Percentiles rank a stretch among this genome's conserved stretches.
phyloP scores from a whole-genome alignment of 345 rosid genomes.

The Eucalyptus camaldulensis region DNA sequence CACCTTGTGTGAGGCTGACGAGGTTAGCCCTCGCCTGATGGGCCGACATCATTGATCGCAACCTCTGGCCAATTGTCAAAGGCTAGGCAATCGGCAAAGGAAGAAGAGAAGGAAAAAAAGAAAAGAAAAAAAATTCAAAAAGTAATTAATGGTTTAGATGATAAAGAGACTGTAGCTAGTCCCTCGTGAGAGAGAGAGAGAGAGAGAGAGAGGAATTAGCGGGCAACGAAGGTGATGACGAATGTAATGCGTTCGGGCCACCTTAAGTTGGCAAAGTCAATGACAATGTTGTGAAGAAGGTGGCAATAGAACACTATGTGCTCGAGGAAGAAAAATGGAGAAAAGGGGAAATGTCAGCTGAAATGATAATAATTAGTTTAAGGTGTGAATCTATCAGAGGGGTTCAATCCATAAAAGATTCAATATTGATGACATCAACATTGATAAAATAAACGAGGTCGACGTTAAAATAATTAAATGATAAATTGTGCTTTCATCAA shows the following conservation, averaged over 20 bases:
- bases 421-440: not conserved
- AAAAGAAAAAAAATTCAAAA: too few relatives aligned
- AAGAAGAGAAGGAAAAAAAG: too few relatives aligned
- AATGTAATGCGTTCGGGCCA: not conserved
- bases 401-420: not conserved
- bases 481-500: too few relatives aligned
- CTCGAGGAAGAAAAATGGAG: not conserved
- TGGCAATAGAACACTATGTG: not conserved
- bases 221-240: not conserved
- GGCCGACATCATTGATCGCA: accelerated
- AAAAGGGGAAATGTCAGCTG: not conserved
- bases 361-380: not conserved
- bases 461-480: too few relatives aligned
- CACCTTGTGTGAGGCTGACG: too few relatives aligned
- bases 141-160: too few relatives aligned
- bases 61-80: too few relatives aligned
- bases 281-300: not conserved
- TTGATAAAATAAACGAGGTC: not conserved
- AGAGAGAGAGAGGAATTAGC: too few relatives aligned
- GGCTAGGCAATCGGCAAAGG: too few relatives aligned
- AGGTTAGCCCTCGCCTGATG: too few relatives aligned
- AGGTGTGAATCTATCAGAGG: not conserved
- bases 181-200: not conserved
- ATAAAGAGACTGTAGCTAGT: not conserved
- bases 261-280: not conserved